Percentiles rank a stretch among this genome's conserved stretches.
phyloP scores from a whole-genome alignment of 2,329 filamentous ascomycete species.

The Exophiala sp. region DNA sequence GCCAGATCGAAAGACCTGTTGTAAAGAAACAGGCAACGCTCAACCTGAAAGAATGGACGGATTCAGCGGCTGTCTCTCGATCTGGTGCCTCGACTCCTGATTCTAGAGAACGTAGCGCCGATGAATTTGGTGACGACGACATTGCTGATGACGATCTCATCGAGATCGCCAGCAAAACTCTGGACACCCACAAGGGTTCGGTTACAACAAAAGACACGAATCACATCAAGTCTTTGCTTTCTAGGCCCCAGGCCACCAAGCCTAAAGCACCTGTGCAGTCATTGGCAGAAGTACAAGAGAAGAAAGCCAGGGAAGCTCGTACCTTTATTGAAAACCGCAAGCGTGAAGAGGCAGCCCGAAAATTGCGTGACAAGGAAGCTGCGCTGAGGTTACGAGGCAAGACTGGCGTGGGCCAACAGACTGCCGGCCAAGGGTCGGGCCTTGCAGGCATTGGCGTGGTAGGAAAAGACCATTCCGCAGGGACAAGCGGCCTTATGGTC shows the following conservation, averaged over 20 bases:
- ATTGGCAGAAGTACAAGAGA: constrained; percentile 18
- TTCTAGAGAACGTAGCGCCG: constrained; percentile 32
- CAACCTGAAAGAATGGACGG: constrained; percentile 33
- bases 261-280: constrained; percentile 28
- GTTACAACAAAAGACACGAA: constrained; percentile 20
- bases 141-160: constrained; percentile 36
- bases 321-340: constrained; percentile 71
- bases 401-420: constrained; percentile 53
- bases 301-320: constrained; percentile 38
- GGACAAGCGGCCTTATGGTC: constrained; percentile 84
- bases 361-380: constrained; percentile 66
- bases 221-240: constrained; percentile 18
- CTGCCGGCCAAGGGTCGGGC: constrained; percentile 75
- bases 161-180: constrained; percentile 25
- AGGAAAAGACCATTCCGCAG: constrained; percentile 70
- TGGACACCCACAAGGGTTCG: constrained; percentile 11
- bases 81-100: constrained; percentile 16
- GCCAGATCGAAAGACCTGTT: constrained; percentile 41
- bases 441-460: constrained; percentile 67
- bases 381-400: constrained; percentile 62
- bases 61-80: constrained; percentile 12
- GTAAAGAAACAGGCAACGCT: constrained; percentile 41
- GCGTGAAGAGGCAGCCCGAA: constrained; percentile 70
- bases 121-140: constrained; percentile 41
- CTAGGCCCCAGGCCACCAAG: constrained; percentile 6